Evolutionary conservation across 139 green algal species (phyloP), one percentile per base, ranked within the genome.

Genomic region (Chlamydomonas schloesseri): DNA sequence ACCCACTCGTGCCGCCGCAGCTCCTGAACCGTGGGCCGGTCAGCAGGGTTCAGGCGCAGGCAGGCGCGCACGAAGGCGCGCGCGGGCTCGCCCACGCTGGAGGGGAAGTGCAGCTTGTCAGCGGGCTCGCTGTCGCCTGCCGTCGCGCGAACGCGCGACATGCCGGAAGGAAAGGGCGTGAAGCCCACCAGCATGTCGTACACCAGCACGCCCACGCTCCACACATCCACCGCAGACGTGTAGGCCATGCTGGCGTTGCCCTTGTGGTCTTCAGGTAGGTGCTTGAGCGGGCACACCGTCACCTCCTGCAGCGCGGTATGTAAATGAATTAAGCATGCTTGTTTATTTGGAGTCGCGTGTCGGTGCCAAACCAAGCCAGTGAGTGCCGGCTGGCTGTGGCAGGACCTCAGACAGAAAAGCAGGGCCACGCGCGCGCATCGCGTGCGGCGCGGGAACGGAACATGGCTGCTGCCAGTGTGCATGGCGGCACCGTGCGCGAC

Each of bases 121-220:
- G 14, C 53, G 13, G 77, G 77, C 31, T 42, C 36, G 0, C 77
- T 37, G 11, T 62, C 77, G 55, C 55, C 17, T 2, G 17, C 55
- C 18, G 6, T 8, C 55, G 6, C 18, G 55, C 17, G 55, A 18
- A 60, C 9, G 55, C 55, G 55, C 9, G 55, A 26, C 17, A 60
- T 8, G 55, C 18, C 2, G 55, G 55, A 60, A 3, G 77, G 77
- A 42, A 83, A 83, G 36, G 79, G 79, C 11, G 79, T 75, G 79
- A 85, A 85, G 21, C 79, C 79, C 15, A 76, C 67, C 65, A 92
- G 88, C 69, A 95, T 82, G 82, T 95, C 90, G 73, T 93, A 93
- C 4, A 82, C 76, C 17, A 95, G 64, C 21, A 93, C 90, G 55
- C 55, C 55, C 23, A 87, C 71, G 28, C 76, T 81, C 90, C 90